Evolutionary conservation across 495 filamentous ascomycete species (phyloP), one percentile per base, ranked within the genome.

Genomic region (Aspergillus biplanus): DNA sequence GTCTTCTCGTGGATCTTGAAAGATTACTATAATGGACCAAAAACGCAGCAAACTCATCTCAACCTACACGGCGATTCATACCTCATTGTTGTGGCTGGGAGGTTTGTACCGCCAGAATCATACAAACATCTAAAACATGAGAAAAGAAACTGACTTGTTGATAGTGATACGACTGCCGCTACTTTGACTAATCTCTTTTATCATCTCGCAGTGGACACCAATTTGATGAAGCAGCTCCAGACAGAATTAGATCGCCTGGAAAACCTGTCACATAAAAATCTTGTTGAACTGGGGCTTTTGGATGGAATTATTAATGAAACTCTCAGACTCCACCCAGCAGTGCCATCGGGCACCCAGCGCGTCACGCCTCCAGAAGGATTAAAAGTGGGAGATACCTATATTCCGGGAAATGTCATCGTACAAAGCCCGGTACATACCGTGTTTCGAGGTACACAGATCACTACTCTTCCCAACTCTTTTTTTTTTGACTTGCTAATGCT

Each of bases 271-370:
- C 39, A 65, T 9, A 63, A 63, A 6, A 54, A 46, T 1, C 46
- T 69, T 5, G 16, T 16, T 2, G 49, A 33, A 4, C 31, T 70
- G 15, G 42, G 63, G 16, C 54, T 70, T 32, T 67, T 87, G 1
- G 75, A 81, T 50, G 82, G 79, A 5, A 67, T 82, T 15, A 84
- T 87, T 60, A 78, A 83, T 33, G 86, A 88, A 65, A 72, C 78
- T 1, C 74, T 87, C 6, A 74, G 86, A 11, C 65, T 87, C 5
- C 62, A 69, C 21, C 59, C 65, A 21, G 55, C 66, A 18, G 35
- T 68, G 6, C 65, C 65, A 11, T 67, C 69, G 31, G 67, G 65
- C 7, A 56, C 59, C 5, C 62, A 67, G 47, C 62, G 72, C 7
- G 11, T 63, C 16, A 69, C 72, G 34, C 66, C 72, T 5, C 56